These are phyloP conservation scores for Pythium dissimile DNA, from an alignment of 352 stramenopile species.

Conservation along the genomic window DNA sequence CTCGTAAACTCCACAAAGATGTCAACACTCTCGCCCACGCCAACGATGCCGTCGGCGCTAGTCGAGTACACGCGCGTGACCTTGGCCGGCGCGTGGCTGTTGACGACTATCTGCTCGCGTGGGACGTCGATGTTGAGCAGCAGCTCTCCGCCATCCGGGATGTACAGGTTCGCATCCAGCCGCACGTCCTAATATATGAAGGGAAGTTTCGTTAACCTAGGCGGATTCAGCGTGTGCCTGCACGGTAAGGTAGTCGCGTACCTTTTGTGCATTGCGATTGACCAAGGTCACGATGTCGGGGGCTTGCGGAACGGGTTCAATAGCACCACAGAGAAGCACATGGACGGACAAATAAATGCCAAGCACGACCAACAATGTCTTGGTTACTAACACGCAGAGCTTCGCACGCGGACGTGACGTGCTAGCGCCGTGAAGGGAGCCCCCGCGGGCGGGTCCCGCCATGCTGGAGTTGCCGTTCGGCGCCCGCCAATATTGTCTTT, in stretches of 20 bases:
- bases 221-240: not conserved
- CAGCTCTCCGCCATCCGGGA: conserved; percentile 67
- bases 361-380: not conserved
- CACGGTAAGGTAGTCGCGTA: not conserved
- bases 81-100: conserved; percentile 52
- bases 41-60: conserved; percentile 39
- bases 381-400: not conserved
- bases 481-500: not conserved
- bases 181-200: conserved; percentile 40
- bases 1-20: conserved; percentile 74
- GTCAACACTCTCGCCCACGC: conserved; percentile 56
- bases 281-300: conserved; percentile 45
- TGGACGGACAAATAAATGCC: not conserved
- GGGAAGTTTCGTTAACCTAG: not conserved
- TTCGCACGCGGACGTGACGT: not conserved
- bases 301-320: conserved; percentile 48
- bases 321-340: conserved; percentile 8
- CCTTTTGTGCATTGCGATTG: conserved; percentile 41
- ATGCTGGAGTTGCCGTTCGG: not conserved
- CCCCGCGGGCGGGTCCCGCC: not conserved
- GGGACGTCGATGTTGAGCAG: conserved; percentile 64
- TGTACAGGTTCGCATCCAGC: conserved; percentile 65
- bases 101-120: conserved; percentile 43
- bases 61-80: conserved; percentile 59
- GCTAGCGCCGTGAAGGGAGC: not conserved